Evolutionary conservation across 2,329 filamentous ascomycete species (phyloP), one percentile per base, ranked within the genome.

Genomic region (Aspergillus sp.): DNA sequence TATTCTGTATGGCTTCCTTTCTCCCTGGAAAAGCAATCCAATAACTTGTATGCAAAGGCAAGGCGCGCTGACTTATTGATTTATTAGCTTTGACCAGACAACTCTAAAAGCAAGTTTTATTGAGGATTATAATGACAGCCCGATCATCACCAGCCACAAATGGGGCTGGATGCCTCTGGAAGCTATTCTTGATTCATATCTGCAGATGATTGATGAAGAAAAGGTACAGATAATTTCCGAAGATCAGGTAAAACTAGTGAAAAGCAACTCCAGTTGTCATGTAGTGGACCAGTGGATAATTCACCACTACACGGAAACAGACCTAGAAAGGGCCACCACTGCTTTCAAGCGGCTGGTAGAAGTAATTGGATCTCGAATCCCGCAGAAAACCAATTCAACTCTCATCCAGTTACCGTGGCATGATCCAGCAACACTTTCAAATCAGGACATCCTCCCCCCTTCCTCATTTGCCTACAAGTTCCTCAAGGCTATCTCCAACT

Each of bases 111-210:
- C 56, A 50, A 58, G 12, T 30, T 58, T 50, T 36, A 51, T 54
- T 48, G 50, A 54, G 26, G 50, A 58, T 51, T 32, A 22, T 47
- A 51, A 58, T 30, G 50, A 58, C 15, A 58, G 38, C 45, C 13
- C 0, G 12, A 13, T 32, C 2, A 42, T 54, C 5, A 47, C 45
- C 32, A 41, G 45, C 7, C 39, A 54, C 12, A 39, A 58, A 55
- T 54, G 56, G 56, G 39, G 56, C 51, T 58, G 56, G 56, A 54
- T 58, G 56, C 56, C 56, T 55, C 45, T 58, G 36, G 56, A 58
- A 18, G 56, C 48, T 24, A 58, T 58, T 42, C 56, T 58, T 6
- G 51, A 58, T 41, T 50, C 45, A 34, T 58, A 58, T 54, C 51
- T 58, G 32, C 45, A 55, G 32, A 54, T 58, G 44, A 32, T 36